phyloP scores from a whole-genome alignment of 768 basidiomycete species.

The Grammothele lineata region DNA sequence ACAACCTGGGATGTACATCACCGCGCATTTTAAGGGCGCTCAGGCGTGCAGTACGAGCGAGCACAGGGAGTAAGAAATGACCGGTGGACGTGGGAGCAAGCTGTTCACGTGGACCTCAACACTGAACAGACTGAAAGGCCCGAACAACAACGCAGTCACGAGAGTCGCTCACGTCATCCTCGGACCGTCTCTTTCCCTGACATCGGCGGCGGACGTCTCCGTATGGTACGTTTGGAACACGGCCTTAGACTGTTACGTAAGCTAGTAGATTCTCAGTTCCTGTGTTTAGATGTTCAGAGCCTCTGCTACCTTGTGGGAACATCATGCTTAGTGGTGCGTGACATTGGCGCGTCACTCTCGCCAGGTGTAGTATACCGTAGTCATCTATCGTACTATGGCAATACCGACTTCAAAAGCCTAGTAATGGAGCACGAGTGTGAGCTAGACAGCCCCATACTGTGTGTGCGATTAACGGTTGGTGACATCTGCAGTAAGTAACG shows the following conservation, averaged over 20 bases:
- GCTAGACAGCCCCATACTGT: no score
- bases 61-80: conserved; percentile 36
- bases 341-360: conserved; percentile 60
- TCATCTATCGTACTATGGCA: conserved; percentile 53
- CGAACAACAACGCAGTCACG: conserved; percentile 27
- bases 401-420: no score
- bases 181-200: not conserved
- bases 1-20: conserved; percentile 18
- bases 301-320: no score
- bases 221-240: conserved; percentile 14
- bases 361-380: conserved; percentile 47
- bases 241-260: not conserved
- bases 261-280: no score
- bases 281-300: no score
- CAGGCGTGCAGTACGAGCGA: conserved; percentile 44
- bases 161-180: conserved; percentile 23
- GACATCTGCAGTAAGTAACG: no score
- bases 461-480: no score
- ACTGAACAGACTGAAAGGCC: conserved; percentile 28
- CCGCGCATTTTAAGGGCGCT: conserved; percentile 28
- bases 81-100: conserved; percentile 33
- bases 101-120: conserved; percentile 27
- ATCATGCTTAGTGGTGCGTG: no score
- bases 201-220: not conserved
- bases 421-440: no score